These are phyloP conservation scores for Aspergillus fijiensis DNA, from an alignment of 2,329 filamentous ascomycete species.

Conservation along the genomic window DNA sequence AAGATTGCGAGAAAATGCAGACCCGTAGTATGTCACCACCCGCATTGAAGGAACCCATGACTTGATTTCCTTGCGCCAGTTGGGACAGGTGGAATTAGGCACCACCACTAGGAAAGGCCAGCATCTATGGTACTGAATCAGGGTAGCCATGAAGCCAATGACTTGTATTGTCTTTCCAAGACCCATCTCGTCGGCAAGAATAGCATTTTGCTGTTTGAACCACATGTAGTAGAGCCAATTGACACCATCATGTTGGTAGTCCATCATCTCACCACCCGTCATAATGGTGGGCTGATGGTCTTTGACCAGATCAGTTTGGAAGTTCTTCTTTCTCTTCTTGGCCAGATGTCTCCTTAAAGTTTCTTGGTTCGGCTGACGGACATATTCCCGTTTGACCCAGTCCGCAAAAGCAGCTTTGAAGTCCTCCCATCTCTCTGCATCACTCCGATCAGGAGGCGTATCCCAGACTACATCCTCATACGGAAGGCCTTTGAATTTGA, in stretches of 20 bases:
- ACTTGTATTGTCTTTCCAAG: constrained; percentile 96
- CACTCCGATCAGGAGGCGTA: constrained; percentile 64
- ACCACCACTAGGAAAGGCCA: constrained; percentile 94
- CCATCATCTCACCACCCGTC: constrained; percentile 80
- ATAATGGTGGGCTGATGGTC: constrained; percentile 71
- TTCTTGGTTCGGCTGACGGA: constrained; percentile 56
- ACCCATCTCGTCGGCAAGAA: constrained; percentile 97
- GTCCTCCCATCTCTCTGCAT: constrained; percentile 68
- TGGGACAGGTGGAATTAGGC: constrained; percentile 92
- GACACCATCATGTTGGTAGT: constrained; percentile 86
- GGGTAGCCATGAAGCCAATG: constrained; percentile 73
- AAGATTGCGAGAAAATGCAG: constrained; percentile 69
- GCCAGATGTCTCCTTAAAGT: constrained; percentile 67
- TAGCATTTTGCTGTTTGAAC: constrained; percentile 76
- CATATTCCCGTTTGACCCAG: constrained; percentile 76
- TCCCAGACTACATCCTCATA: constrained; percentile 96
- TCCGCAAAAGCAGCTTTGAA: constrained; percentile 84
- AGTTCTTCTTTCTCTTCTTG: constrained; percentile 64
- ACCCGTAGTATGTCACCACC: constrained; percentile 91
- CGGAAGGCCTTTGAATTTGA: constrained; percentile 89
- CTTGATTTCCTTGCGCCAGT: constrained; percentile 96
- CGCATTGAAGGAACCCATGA: constrained; percentile 83
- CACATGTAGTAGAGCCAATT: constrained; percentile 96
- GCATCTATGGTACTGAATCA: constrained; percentile 69
- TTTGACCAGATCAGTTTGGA: constrained; percentile 65